Percentiles rank a stretch among this genome's conserved stretches.
Conservation (phyloP, 2,329 filamentous ascomycete species). For the Cercospora berteroae region DNA sequence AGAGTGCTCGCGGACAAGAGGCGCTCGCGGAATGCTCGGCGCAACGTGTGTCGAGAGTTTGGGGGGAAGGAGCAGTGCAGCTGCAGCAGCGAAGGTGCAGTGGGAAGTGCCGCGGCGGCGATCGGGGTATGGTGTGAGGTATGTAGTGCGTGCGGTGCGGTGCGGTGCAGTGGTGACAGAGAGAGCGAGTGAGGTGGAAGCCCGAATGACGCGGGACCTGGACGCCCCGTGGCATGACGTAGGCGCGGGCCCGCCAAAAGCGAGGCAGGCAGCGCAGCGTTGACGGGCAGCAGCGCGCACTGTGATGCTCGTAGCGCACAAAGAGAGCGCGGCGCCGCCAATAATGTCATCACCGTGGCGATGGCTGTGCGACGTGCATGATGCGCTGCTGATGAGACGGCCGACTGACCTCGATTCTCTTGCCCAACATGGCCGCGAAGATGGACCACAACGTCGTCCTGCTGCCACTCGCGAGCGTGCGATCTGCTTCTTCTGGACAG, state of each 20-base stretch:
- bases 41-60: too few relatives aligned
- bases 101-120: neutral
- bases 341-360: neutral
- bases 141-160: neutral
- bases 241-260: neutral
- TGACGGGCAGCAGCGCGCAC: neutral
- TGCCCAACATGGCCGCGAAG: conserved; percentile 4
- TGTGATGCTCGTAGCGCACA: too few relatives aligned
- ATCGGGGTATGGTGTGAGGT: neutral
- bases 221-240: neutral
- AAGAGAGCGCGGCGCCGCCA: too few relatives aligned
- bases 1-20: neutral
- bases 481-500: neutral
- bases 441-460: neutral
- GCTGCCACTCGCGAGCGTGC: neutral
- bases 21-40: neutral
- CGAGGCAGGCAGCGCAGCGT: neutral
- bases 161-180: neutral
- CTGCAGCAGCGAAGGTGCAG: neutral
- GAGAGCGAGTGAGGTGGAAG: neutral
- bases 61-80: too few relatives aligned
- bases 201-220: neutral
- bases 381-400: neutral
- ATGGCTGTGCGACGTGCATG: neutral
- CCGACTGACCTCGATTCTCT: conserved; percentile 17